Conservation (phyloP, 345 rosid genomes). For the Eucalyptus microcorys region DNA sequence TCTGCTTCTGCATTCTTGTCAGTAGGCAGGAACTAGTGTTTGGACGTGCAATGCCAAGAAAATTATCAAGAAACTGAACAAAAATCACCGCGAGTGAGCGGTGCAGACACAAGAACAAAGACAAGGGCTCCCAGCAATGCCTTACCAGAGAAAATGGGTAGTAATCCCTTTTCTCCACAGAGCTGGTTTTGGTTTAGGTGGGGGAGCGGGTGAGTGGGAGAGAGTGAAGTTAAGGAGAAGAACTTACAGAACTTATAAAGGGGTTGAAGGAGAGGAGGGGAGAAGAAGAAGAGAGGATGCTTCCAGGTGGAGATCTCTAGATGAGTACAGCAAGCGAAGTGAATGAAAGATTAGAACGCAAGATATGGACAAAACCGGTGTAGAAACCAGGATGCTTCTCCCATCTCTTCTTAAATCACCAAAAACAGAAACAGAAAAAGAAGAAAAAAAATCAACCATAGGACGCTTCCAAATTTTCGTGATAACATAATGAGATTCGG, state of each 20-base stretch:
- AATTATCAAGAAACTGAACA: neutral
- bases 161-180: neutral
- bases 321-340: slow-evolving; percentile 9
- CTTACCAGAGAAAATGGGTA: neutral
- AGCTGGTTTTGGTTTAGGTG: neutral
- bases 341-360: neutral
- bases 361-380: slow-evolving; percentile 13
- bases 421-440: neutral
- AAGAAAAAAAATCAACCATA: neutral
- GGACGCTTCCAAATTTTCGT: neutral
- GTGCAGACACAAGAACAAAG: neutral
- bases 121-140: neutral
- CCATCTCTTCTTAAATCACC: neutral
- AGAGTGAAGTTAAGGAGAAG: neutral
- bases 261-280: neutral
- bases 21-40: neutral
- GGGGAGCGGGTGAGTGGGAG: neutral
- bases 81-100: neutral
- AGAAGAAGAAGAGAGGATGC: slow-evolving; percentile 40
- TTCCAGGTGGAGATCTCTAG: slow-evolving; percentile 56
- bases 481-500: neutral
- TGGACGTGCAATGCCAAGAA: neutral
- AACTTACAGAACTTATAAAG: neutral
- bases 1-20: neutral
- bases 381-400: slow-evolving; percentile 49